Conservation (phyloP, 164 flowering plant species). For the Magnolia changhungtana region DNA sequence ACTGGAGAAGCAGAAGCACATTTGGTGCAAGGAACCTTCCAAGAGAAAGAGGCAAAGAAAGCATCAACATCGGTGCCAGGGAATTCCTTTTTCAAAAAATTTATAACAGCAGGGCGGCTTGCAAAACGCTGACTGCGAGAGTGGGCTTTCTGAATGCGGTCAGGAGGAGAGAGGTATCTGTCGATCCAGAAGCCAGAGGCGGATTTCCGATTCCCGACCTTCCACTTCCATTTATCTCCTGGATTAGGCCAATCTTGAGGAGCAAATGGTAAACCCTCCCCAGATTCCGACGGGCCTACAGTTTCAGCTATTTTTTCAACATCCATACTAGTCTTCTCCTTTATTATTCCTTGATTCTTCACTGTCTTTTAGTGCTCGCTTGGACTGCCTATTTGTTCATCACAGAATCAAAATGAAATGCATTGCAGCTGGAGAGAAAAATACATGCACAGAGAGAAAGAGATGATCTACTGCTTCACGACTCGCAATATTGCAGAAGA, state of each 20-base stretch:
- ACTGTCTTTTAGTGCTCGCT: too few relatives aligned
- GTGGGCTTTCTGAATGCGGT: conserved; percentile 16
- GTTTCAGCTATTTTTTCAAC: conserved; percentile 10
- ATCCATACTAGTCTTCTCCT: too few relatives aligned
- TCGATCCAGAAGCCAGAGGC: conserved; percentile 46
- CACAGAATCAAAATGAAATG: too few relatives aligned
- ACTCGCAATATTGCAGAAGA: too few relatives aligned
- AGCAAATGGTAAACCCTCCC: conserved; percentile 86
- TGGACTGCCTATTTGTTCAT: too few relatives aligned
- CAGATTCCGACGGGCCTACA: conserved; percentile 40
- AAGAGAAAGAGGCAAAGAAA: conserved; percentile 73
- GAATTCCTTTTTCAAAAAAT: conserved; percentile 36
- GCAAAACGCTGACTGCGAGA: conserved; percentile 30
- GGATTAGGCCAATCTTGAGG: conserved; percentile 71
- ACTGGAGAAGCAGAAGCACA: neutral
- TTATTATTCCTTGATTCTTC: too few relatives aligned
- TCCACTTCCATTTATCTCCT: conserved; percentile 86
- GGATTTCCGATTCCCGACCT: conserved; percentile 55
- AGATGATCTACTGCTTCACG: too few relatives aligned
- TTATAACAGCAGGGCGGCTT: conserved; percentile 55
- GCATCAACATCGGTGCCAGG: conserved; percentile 49
- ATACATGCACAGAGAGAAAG: too few relatives aligned
- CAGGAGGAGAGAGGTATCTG: conserved; percentile 63
- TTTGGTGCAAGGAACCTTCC: conserved; percentile 49
- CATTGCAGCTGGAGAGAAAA: too few relatives aligned